Evolutionary conservation across 352 stramenopile genomes (phyloP), one percentile per base, ranked within the genome.

Genomic region (Globisporangium viniferum): DNA sequence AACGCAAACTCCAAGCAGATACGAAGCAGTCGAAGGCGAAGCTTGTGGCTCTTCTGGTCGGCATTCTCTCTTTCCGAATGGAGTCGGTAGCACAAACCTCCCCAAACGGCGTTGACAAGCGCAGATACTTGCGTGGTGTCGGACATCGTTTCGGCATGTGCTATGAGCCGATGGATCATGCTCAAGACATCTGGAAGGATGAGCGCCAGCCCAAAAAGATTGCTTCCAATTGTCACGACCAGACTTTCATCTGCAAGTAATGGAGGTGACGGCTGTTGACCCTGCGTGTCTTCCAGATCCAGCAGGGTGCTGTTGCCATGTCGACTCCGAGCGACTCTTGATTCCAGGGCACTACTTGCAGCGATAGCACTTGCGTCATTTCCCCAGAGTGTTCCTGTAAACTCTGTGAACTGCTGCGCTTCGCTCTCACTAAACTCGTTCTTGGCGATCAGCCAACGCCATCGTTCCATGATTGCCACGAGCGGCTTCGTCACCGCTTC

Each of bases 1-100:
- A 90, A 80, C 10, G 77, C 72, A 70, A 89, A 89, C 56, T 90
- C 78, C 39, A 90, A 76, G 39, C 68, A 78, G 33, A 89, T 66
- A 0, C 81, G 72, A 22, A 81, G 48, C 2, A 89, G 70, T 20
- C 81, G 84, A 33, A 82, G 68, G 14, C 64, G 63, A 59, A 89
- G 73, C 27, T 79, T 82, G 44, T 76, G 64, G 5, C 41, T 60
- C 10, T 24, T 58, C 31, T 68, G 46, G 44, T 68, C 33, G 8
- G 48, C 54, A 18, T 57, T 56, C 53, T 44, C 44, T 35, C 56
- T 65, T 33, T 10, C 33, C 5, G 58, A 56, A 8, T 77, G 51
- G 35, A 89, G 71, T 8, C 83, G 84, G 9, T 59, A 22, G 24
- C 81, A 89, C 44, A 87, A 66, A 1, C 81, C 80, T 12, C 61